Evolutionary conservation across 78 protist genomes (phyloP).

Genomic region (Dictyostelium capitatum): DNA sequence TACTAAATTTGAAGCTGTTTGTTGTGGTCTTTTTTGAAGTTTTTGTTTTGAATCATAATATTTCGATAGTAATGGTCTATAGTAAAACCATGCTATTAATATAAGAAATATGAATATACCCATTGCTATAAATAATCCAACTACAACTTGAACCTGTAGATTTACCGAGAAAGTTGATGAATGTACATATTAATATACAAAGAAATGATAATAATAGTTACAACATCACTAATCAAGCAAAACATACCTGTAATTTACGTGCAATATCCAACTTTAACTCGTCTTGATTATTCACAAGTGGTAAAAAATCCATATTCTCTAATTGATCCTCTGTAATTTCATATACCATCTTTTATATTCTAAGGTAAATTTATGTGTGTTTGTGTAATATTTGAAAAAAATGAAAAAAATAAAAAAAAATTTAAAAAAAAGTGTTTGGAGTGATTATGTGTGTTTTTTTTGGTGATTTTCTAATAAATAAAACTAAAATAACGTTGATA

Average conservation of each 20-base stretch:
- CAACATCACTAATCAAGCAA: neutral
- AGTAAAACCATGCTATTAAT: neutral
- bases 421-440: too few relatives aligned
- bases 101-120: neutral
- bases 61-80: neutral
- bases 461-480: too few relatives aligned
- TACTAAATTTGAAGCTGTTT: neutral
- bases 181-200: too few relatives aligned
- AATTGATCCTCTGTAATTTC: neutral
- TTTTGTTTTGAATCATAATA: constrained; percentile 19
- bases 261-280: neutral
- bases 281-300: neutral
- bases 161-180: neutral
- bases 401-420: too few relatives aligned
- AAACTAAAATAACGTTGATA: too few relatives aligned
- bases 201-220: neutral
- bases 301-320: neutral
- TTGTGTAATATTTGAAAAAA: too few relatives aligned
- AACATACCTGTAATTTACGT: neutral
- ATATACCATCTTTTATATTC: too few relatives aligned
- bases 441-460: too few relatives aligned
- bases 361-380: too few relatives aligned
- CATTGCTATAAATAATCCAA: constrained; percentile 10
- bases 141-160: neutral
- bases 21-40: neutral